These are phyloP conservation scores for Cyclanthera cordifolia DNA, from an alignment of 306 rosid species.

Conservation along the genomic window DNA sequence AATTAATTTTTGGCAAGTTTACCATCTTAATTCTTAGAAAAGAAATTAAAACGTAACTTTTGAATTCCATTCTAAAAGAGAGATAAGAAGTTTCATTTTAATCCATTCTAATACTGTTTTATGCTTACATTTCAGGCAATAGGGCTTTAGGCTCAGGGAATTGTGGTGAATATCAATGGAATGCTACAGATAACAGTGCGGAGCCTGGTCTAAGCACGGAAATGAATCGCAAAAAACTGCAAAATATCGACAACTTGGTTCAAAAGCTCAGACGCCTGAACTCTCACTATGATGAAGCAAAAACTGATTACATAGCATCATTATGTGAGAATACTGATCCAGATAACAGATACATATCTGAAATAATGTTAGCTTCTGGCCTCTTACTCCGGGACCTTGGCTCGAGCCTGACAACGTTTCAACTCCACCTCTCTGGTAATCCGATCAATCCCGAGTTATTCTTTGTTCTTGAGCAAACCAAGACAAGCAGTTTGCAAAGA, in stretches of 20 bases:
- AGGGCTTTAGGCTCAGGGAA: slow-evolving; percentile 27
- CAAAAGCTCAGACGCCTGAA: slow-evolving; percentile 79
- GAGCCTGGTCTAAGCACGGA: slow-evolving; percentile 22
- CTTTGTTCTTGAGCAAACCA: slow-evolving; percentile 85
- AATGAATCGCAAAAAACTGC: slow-evolving; percentile 63
- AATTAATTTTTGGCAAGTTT: too few relatives aligned
- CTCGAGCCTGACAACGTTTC: slow-evolving; percentile 56
- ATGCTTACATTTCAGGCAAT: slow-evolving; percentile 28
- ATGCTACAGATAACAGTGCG: slow-evolving; percentile 23
- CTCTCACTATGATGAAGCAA: slow-evolving; percentile 76
- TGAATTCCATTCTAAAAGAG: not conserved
- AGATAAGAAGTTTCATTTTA: not conserved
- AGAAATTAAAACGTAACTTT: not conserved
- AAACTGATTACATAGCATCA: slow-evolving; percentile 79
- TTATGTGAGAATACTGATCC: slow-evolving; percentile 78
- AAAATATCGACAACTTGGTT: slow-evolving; percentile 75
- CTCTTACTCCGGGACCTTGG: slow-evolving; percentile 74
- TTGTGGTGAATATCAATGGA: slow-evolving; percentile 46
- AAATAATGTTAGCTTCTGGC: slow-evolving; percentile 80
- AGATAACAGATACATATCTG: slow-evolving; percentile 81
- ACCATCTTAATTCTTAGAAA: not conserved
- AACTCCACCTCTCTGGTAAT: slow-evolving; percentile 67
- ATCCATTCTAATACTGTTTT: not conserved
- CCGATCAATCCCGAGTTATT: slow-evolving; percentile 88
- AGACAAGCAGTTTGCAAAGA: slow-evolving; percentile 55